Base-by-base conservation (phyloP, 352 stramenopile genomes). In the Lagenidium giganteum region DNA sequence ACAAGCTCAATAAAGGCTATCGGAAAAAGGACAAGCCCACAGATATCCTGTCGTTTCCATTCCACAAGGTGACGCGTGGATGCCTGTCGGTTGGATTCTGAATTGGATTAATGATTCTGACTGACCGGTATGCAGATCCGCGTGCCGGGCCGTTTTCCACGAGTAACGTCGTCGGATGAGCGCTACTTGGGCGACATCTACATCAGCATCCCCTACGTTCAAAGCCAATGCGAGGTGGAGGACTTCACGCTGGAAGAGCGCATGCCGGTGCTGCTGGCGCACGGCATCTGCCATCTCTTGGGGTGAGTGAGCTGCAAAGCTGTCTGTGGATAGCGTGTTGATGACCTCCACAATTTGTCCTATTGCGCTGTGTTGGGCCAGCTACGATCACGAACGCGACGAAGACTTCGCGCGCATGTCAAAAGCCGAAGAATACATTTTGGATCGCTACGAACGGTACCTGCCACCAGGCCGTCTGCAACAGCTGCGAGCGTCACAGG, bases 121-220 rank as follows among this genome's bases (percentile, higher is more conserved):
- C 30, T 27, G 14, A 23, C 4, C 11, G 29, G 33, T 8, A 4
- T 18, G 17, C 24, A 90, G 73, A 69, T 91, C 34, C 48, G 51
- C 16, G 41, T 47, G 13, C 76, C 78, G 4, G 81, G 81, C 12
- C 67, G 71, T 6, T 84, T 93, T 27, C 78, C 78, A 4, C 44
- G 53, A 11, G 66, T 86, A 21, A 55, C 54, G 12, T 63, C 34
- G 1, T 50, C 53, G 18, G 76, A 87, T 8, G 76, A 84, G 28
- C 70, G 81, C 0, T 91, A 91, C 54, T 54, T 93, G 5, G 81
- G 81, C 3, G 81, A 93, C 42, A 86, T 93, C 13, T 93, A 84
- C 65, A 79, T 93, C 50, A 87, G 78, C 37, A 57, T 82, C 9
- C 67, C 78, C 16, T 93, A 88, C 48, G 70, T 93, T n/a, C 65